Conservation (phyloP, 306 rosid genomes). For the Aeschynomene evenia region DNA sequence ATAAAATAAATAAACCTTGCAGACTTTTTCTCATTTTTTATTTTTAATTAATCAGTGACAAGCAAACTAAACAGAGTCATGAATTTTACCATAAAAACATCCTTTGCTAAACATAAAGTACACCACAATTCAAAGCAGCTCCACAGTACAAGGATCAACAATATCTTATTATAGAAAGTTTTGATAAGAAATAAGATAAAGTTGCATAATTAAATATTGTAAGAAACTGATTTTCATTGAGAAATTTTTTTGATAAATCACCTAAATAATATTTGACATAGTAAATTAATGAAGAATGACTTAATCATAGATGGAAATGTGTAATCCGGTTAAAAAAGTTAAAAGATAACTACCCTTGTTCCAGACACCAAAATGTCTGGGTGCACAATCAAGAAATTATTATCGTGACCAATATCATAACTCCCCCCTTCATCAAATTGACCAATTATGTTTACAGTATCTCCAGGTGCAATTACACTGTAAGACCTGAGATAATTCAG, state of each 20-base stretch:
- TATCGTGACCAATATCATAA: slow-evolving; percentile 64
- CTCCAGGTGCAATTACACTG: slow-evolving; percentile 85
- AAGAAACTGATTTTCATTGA: slow-evolving; percentile 2
- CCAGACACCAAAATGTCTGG: slow-evolving; percentile 83
- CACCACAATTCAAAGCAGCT: neutral
- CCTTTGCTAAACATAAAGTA: neutral
- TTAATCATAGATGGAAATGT: slow-evolving; percentile 2
- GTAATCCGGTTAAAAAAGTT: slow-evolving; percentile 12
- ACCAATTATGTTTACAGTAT: slow-evolving; percentile 79
- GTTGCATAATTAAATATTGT: neutral
- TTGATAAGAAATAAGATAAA: neutral
- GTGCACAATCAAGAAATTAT: slow-evolving; percentile 73
- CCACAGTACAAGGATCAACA: neutral
- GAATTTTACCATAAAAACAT: neutral
- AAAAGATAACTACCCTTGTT: slow-evolving; percentile 70
- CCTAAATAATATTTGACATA: neutral
- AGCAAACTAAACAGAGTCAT: neutral
- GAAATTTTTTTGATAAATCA: slow-evolving; percentile 15
- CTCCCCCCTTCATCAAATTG: slow-evolving; percentile 69
- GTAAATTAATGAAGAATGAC: slow-evolving; percentile 21
- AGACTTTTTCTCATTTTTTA: neutral
- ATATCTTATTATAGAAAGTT: neutral
- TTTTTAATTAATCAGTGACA: neutral
- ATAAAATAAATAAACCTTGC: neutral
- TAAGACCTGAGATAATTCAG: slow-evolving; percentile 53